These are phyloP conservation scores for Metarhizium rileyi DNA, from an alignment of 2,329 filamentous ascomycete species.

Conservation along the genomic window DNA sequence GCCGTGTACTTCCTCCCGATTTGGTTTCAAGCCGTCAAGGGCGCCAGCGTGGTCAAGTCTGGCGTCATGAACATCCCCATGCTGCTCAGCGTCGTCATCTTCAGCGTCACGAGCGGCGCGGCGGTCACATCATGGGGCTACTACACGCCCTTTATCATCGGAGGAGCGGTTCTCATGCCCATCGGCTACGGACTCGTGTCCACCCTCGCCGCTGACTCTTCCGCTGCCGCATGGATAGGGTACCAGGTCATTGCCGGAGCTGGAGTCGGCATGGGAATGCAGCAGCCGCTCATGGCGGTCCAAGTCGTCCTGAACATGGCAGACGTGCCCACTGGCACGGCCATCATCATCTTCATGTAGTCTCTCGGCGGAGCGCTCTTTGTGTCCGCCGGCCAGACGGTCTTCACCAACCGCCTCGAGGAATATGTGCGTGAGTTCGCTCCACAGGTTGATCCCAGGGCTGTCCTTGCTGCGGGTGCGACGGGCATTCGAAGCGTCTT, in stretches of 20 bases:
- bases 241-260: constrained; percentile 32
- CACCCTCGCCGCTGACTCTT: constrained; percentile 26
- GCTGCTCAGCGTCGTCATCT: constrained; percentile 27
- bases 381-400: constrained; percentile 36
- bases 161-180: constrained; percentile 21
- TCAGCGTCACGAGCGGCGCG: constrained; percentile 17
- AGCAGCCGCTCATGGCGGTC: constrained; percentile 29
- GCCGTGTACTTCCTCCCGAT: constrained; percentile 32
- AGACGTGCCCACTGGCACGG: constrained; percentile 13
- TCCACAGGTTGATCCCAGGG: constrained; percentile 22
- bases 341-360: constrained; percentile 21
- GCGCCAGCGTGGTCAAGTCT: constrained; percentile 26
- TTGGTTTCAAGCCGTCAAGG: constrained; percentile 37
- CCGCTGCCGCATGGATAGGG: constrained; percentile 30
- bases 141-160: constrained; percentile 34
- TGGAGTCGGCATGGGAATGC: constrained; percentile 28
- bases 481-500: constrained; percentile 25
- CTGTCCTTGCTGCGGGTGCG: constrained; percentile 26
- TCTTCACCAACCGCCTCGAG: constrained; percentile 39
- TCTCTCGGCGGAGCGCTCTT: constrained; percentile 34
- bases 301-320: constrained; percentile 23
- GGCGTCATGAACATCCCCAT: constrained; percentile 32
- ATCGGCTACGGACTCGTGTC: constrained; percentile 33
- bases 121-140: constrained; percentile 30
- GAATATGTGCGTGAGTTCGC: constrained; percentile 25